Evolutionary conservation across 345 rosid species (phyloP), one percentile per base, ranked within the genome.

Genomic region (Boechera retrofracta): DNA sequence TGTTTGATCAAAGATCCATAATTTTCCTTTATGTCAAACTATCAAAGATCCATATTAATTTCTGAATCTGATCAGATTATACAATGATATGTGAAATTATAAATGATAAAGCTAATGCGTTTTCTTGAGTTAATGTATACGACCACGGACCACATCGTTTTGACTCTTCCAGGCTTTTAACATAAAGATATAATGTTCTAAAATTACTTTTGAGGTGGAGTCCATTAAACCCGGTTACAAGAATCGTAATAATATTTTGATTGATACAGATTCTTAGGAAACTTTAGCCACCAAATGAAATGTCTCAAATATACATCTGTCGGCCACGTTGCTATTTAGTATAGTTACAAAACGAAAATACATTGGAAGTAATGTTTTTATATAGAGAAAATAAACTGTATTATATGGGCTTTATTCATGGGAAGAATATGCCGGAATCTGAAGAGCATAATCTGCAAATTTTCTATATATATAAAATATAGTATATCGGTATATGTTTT

Each of bases 341-440:
- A 63, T 39, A 5, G 39, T 36, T 36, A 36, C 39, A 36, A 36
- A 7, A 7, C 32, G 4, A 31, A 31, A 4, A 31, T 31, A 31
- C 32, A 4, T 21, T 21, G 24, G 24, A 21, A 21, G 24, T 21
- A 21, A 21, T 21, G 24, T 1, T 21, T 21, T 21, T 21, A 0
- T 31, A 31, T 31, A 31, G 4, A 31, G 32, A 31, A 31, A 31
- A 4, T 31, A 31, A 31, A 31, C 4, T 31, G 32, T 31, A 44
- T 48, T 13, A 67, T 67, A 41, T 41, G 4, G 60, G 35, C 51
- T 11, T 47, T 42, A 68, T 39, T 49, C 62, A 18, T 68, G 45
- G 16, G 69, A 68, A 69, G 80, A 55, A 77, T 77, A 77, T 77
- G 58, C 76, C 45, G 80, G 67, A 77, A 70, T 55, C 67, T 36